Conservation (phyloP, 2,329 filamentous ascomycete genomes). For the Verticillium dahliae region DNA sequence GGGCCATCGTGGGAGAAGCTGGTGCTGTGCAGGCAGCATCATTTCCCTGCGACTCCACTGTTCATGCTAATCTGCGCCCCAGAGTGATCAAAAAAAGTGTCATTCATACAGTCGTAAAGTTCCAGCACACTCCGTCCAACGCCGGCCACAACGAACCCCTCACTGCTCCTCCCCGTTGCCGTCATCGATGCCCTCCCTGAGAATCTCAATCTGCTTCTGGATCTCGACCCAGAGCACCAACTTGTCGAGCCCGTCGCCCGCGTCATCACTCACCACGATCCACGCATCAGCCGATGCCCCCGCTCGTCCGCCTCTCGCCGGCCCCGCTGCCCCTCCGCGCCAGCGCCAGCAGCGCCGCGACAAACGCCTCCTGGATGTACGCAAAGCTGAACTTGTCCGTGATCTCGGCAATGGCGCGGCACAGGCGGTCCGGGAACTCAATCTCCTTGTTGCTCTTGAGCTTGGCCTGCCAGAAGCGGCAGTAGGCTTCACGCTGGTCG, state of each 20-base stretch:
- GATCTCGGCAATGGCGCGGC: slow-evolving; percentile 51
- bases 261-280: slow-evolving; percentile 21
- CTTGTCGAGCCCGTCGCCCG: slow-evolving; percentile 36
- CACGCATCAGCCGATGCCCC: slow-evolving; percentile 24
- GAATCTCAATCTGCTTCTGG: slow-evolving; percentile 54
- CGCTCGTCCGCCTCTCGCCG: slow-evolving; percentile 1
- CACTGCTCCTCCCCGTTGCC: slow-evolving; percentile 6
- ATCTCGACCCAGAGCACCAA: slow-evolving; percentile 55
- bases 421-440: slow-evolving; percentile 54
- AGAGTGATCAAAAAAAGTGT: too few relatives aligned
- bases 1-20: too few relatives aligned
- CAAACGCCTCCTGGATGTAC: slow-evolving; percentile 64
- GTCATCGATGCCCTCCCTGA: slow-evolving; percentile 52
- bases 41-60: too few relatives aligned
- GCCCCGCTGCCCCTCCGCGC: slow-evolving; percentile 27
- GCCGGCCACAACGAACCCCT: too few relatives aligned
- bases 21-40: too few relatives aligned
- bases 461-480: slow-evolving; percentile 55
- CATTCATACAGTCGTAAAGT: too few relatives aligned
- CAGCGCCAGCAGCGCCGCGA: slow-evolving; percentile 54
- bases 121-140: too few relatives aligned
- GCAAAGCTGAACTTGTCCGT: slow-evolving; percentile 63
- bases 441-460: slow-evolving; percentile 49
- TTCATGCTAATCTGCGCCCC: too few relatives aligned
- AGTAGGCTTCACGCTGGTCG: slow-evolving; percentile 51